phyloP scores from a whole-genome alignment of 345 rosid species.

The Acer negundo region DNA sequence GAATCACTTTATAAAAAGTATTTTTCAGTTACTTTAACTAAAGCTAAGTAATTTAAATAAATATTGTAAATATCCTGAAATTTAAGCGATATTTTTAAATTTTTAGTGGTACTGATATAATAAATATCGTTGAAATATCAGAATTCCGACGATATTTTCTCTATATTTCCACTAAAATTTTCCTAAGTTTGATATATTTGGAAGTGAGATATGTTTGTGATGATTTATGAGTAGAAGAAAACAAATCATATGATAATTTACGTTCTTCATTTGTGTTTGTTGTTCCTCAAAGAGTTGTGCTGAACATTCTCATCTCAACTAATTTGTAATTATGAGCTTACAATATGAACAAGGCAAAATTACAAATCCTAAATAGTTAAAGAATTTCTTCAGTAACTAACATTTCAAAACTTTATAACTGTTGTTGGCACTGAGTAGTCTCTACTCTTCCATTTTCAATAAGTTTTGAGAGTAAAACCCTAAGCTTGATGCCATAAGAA shows the following conservation, averaged over 20 bases:
- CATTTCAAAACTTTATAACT: neutral
- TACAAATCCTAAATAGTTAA: neutral
- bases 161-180: no score
- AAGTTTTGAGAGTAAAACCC: slow-evolving; percentile 19
- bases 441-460: slow-evolving; percentile 5
- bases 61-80: no score
- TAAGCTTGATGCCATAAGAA: slow-evolving; percentile 26
- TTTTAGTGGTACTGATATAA: no score
- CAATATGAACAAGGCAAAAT: slow-evolving; percentile 1
- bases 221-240: neutral
- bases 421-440: slow-evolving; percentile 23
- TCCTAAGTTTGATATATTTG: neutral
- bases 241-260: no score
- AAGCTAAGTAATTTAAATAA: no score
- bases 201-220: neutral
- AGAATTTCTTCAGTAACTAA: neutral
- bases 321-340: neutral
- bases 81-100: no score
- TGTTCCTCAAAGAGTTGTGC: neutral
- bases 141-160: no score
- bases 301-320: neutral
- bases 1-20: no score
- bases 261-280: no score
- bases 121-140: neutral
- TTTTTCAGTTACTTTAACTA: no score